Evolutionary conservation across 2,329 filamentous ascomycete species (phyloP), one percentile per base, ranked within the genome.

Genomic region (Phialocephala subalpina): DNA sequence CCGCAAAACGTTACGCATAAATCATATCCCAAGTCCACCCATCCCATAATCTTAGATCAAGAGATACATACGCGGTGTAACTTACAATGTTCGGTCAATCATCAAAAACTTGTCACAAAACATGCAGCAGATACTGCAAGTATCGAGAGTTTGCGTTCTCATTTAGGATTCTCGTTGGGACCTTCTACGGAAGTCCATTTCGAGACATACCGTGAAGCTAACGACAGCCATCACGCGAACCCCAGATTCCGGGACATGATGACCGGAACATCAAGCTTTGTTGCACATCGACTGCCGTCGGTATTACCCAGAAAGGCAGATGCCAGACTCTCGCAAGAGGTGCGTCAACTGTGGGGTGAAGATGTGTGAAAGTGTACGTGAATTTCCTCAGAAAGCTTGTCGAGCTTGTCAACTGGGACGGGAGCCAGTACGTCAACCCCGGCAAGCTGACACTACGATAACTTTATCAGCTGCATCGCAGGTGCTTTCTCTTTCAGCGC

Each of bases 261-360:
- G 25, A 52, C 29, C 47, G 20, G 22, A 52, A 52, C 22, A 12
- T 47, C 25, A 52, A 52, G 16, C 20, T 52, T 29, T 52, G 47
- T 52, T 52, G 47, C 47, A 52, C 47, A 52, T 52, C 47, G 47
- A 16, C 4, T 11, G n/a, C 47, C 47, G 12, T 52, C 47, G 47
- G 47, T 52, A 52, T 52, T 52, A 2, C 47, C 47, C 11, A 49
- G 47, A 27, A 22, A 27, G 47, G 47, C 12, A 27, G 47, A 29
- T 52, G 11, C 2, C 42, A 47, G 42, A 47, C 42, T 47, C 42
- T 47, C 42, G 18, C 16, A 20, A 22, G n/a, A 20, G 11, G n/a
- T 29, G 47, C 12, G 14, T 42, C 14, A 14, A 5, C 12, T 42
- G 38, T 12, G 38, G 38, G 38, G 38, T 42, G 3, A 42, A 42